These are phyloP conservation scores for Penstemon barbatus DNA, from an alignment of 257 asterid genomes.

Conservation along the genomic window DNA sequence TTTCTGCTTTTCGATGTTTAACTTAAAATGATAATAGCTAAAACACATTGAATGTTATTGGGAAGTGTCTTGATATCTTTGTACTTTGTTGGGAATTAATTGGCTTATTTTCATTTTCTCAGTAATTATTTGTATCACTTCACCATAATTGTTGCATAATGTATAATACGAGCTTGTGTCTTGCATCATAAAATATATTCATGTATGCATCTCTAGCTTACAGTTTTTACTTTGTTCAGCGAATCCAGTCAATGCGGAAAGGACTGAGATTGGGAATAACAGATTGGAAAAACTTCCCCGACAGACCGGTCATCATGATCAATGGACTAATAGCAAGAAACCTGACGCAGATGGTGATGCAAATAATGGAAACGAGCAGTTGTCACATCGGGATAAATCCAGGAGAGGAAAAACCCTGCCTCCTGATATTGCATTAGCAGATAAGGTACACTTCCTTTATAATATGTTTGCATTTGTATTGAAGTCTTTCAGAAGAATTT, in stretches of 20 bases:
- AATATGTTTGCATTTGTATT: background rate
- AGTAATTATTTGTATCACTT: too few relatives aligned
- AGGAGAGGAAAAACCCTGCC: conserved; percentile 38
- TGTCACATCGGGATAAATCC: conserved; percentile 43
- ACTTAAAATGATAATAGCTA: background rate
- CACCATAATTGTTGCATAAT: too few relatives aligned
- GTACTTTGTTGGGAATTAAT: too few relatives aligned
- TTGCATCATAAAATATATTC: background rate
- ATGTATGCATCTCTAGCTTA: conserved; percentile 19
- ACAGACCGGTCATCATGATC: conserved; percentile 38
- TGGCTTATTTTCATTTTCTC: too few relatives aligned
- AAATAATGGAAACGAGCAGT: conserved; percentile 34
- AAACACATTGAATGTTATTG: background rate
- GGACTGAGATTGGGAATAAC: conserved; percentile 30
- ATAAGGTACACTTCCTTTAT: conserved; percentile 49
- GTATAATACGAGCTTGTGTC: background rate
- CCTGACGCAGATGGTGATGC: conserved; percentile 34
- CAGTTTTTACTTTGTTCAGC: conserved; percentile 26
- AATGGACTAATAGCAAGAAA: conserved; percentile 39
- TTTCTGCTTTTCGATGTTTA: background rate
- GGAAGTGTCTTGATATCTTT: background rate
- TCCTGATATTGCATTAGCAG: conserved; percentile 37
- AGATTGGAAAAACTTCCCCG: conserved; percentile 44
- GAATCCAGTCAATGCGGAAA: conserved; percentile 39
- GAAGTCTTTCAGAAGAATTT: background rate